A percentile compares a stretch with the other conserved stretches of the same genome.
Conservation (phyloP, 2,329 filamentous ascomycete species). For the Cercospora sp. region DNA sequence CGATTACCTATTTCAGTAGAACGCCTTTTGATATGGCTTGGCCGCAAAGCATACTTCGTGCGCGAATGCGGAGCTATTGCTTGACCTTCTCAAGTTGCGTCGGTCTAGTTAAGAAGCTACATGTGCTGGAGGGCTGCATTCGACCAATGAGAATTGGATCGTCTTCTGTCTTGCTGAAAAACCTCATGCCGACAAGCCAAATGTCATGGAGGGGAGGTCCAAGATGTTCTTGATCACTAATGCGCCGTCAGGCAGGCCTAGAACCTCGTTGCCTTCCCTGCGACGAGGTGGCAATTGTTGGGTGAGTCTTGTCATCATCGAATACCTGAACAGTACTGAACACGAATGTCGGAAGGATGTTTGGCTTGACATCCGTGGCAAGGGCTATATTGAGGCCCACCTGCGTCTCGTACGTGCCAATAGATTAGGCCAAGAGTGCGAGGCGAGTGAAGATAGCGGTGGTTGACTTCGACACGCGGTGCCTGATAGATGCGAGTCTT, state of each 20-base stretch:
- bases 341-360: background rate
- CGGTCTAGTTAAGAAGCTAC: background rate
- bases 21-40: background rate
- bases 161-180: background rate
- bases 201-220: background rate
- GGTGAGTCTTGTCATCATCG: background rate
- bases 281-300: background rate
- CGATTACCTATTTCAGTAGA: background rate
- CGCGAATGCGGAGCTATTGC: background rate
- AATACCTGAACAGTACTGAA: background rate
- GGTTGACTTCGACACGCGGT: background rate
- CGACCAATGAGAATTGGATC: background rate
- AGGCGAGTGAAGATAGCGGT: background rate
- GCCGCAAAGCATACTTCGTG: background rate
- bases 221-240: background rate
- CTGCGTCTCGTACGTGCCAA: background rate
- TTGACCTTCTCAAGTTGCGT: background rate
- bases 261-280: background rate
- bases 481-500: background rate
- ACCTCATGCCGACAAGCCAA: background rate
- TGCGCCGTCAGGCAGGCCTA: background rate
- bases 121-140: background rate
- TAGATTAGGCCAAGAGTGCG: background rate
- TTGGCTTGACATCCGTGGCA: background rate
- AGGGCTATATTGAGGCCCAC: background rate